phyloP scores from a whole-genome alignment of 805 yeast species.

The Wickerhamiella musiphila region DNA sequence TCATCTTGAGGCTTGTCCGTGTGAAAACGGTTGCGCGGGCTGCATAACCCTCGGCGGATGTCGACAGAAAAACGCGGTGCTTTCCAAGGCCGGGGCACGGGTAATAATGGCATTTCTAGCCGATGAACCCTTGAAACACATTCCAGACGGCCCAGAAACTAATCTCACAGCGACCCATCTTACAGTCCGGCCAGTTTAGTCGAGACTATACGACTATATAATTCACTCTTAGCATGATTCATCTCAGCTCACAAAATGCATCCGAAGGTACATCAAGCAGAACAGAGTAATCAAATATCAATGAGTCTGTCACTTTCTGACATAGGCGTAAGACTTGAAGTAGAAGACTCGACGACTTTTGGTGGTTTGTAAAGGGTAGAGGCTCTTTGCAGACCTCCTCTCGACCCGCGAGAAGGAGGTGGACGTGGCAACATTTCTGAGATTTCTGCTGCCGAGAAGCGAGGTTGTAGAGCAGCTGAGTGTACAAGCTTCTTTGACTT shows the following conservation, averaged over 20 bases:
- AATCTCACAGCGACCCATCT: conserved; percentile 9
- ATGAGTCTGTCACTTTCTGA: conserved; percentile 11
- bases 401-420: background rate
- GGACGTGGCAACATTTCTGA: background rate
- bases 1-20: conserved; percentile 45
- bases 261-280: background rate
- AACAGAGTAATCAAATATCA: conserved; percentile 8
- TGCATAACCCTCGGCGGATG: conserved; percentile 79
- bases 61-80: conserved; percentile 61
- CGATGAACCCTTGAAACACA: conserved; percentile 33
- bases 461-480: conserved; percentile 15
- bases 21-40: conserved; percentile 51
- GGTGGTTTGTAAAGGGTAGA: background rate
- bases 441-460: conserved; percentile 7
- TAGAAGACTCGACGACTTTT: background rate
- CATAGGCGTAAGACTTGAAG: background rate
- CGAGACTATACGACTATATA: no score
- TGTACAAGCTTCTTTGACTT: conserved; percentile 8
- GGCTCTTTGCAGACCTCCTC: background rate
- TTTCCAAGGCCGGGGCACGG: conserved; percentile 74
- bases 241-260: background rate
- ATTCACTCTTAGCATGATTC: no score
- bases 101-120: conserved; percentile 46
- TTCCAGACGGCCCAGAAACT: conserved; percentile 23
- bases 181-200: conserved; percentile 2